Evolutionary conservation across 2,329 filamentous ascomycete species (phyloP).

Genomic region (Sporothrix dimorphospora): DNA sequence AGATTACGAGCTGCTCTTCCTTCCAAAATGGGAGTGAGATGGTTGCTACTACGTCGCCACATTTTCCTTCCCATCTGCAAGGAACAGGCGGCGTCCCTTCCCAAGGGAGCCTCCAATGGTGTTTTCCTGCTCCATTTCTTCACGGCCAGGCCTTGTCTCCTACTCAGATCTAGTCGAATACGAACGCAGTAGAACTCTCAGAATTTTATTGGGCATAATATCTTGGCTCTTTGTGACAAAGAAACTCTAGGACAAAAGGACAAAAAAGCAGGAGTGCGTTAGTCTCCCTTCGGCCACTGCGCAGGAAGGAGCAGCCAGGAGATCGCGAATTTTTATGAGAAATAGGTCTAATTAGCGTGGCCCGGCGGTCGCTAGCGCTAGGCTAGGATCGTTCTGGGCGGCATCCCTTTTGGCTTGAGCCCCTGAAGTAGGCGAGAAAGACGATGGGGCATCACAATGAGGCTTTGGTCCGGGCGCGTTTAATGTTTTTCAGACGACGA

Average conservation of each 20-base stretch:
- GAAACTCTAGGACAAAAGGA: neutral
- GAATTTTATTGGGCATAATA: neutral
- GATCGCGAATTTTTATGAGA: neutral
- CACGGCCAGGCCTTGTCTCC: neutral
- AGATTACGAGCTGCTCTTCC: constrained; percentile 3
- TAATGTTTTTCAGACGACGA: neutral
- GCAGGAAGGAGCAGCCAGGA: constrained; percentile 9
- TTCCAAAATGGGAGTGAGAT: neutral
- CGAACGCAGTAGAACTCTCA: neutral
- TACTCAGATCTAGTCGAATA: neutral
- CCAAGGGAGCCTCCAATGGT: neutral
- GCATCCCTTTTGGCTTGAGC: constrained; percentile 15
- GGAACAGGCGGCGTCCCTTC: neutral
- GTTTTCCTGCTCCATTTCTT: neutral
- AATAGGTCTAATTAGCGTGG: neutral
- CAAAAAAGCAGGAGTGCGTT: neutral
- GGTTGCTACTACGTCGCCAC: neutral
- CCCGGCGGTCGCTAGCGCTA: constrained; percentile 14
- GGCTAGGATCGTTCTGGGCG: constrained; percentile 10
- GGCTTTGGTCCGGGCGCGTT: neutral
- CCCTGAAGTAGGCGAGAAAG: constrained; percentile 3
- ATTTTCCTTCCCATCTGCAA: constrained; percentile 13
- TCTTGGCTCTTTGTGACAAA: neutral
- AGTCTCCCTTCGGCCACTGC: neutral
- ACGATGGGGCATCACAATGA: constrained; percentile 3